phyloP scores from a whole-genome alignment of 129 eudicot species.

The Ambrosia trifida region DNA sequence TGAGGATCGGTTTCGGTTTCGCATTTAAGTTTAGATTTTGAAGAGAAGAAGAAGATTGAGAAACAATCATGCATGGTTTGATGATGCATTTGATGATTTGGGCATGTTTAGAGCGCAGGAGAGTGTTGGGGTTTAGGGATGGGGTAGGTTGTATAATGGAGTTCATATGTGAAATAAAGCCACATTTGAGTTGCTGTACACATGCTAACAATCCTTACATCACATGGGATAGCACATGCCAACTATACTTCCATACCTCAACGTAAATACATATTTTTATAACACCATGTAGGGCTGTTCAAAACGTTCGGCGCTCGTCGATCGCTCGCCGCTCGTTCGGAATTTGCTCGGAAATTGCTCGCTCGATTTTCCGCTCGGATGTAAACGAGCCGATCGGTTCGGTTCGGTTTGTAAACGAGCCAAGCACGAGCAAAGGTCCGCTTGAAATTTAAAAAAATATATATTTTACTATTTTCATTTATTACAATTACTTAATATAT shows the following conservation, averaged over 20 bases:
- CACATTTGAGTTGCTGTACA: slow-evolving; percentile 27
- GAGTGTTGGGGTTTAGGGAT: slow-evolving; percentile 16
- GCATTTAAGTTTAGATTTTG: slow-evolving; percentile 29
- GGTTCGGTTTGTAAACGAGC: no score
- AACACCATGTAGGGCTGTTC: no score
- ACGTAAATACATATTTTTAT: neutral
- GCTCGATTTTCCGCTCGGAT: no score
- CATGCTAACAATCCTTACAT: neutral
- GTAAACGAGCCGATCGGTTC: no score
- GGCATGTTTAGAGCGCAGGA: slow-evolving; percentile 14
- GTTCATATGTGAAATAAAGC: neutral
- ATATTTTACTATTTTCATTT: no score
- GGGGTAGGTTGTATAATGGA: slow-evolving; percentile 16
- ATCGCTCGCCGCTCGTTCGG: no score
- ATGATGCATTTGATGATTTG: neutral
- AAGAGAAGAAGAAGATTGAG: slow-evolving; percentile 18
- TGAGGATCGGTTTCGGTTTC: slow-evolving; percentile 35
- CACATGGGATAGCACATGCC: slow-evolving; percentile 38
- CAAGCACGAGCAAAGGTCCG: no score
- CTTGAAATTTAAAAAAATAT: no score
- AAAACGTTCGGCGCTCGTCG: no score
- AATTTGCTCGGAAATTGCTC: no score
- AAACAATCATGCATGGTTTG: slow-evolving; percentile 21
- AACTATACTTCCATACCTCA: slow-evolving; percentile 23
- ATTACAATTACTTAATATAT: no score